These are phyloP conservation scores for Candida dajiaensis DNA, from an alignment of 805 yeast genomes.

Conservation along the genomic window DNA sequence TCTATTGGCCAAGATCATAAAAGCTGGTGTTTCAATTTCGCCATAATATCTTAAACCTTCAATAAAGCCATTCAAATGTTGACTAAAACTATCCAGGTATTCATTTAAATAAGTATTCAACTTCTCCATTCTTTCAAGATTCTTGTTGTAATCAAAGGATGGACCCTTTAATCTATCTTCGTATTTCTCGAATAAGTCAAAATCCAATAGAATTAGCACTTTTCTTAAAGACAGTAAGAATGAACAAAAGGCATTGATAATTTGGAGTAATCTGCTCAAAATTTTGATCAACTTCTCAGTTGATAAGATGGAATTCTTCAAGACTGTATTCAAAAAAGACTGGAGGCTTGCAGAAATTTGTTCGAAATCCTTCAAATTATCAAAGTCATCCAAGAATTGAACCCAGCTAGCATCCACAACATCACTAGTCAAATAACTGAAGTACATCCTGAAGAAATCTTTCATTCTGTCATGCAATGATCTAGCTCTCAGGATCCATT, in stretches of 20 bases:
- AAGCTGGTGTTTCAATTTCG: constrained; percentile 42
- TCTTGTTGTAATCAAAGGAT: constrained; percentile 33
- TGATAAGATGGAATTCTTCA: constrained; percentile 64
- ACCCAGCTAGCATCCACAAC: constrained; percentile 54
- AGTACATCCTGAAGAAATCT: constrained; percentile 48
- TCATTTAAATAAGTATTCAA: constrained; percentile 36
- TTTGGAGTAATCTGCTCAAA: constrained; percentile 38
- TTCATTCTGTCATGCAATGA: constrained; percentile 45
- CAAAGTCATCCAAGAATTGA: constrained; percentile 29
- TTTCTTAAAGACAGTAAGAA: constrained; percentile 49
- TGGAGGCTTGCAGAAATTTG: constrained; percentile 41
- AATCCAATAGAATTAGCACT: constrained; percentile 44
- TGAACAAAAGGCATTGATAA: constrained; percentile 42
- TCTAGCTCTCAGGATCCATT: constrained; percentile 51
- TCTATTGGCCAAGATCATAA: constrained; percentile 37
- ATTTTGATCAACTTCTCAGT: constrained; percentile 45
- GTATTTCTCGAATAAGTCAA: constrained; percentile 34
- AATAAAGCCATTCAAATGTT: constrained; percentile 39
- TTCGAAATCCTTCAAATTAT: constrained; percentile 33
- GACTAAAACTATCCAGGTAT: constrained; percentile 39
- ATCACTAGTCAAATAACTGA: constrained; percentile 49
- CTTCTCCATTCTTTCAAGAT: constrained; percentile 34
- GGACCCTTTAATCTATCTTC: constrained; percentile 33
- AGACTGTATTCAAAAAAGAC: constrained; percentile 52
- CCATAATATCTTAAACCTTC: constrained; percentile 42